phyloP scores from a whole-genome alignment of 331 rosid species.

The Arachis monticola region DNA sequence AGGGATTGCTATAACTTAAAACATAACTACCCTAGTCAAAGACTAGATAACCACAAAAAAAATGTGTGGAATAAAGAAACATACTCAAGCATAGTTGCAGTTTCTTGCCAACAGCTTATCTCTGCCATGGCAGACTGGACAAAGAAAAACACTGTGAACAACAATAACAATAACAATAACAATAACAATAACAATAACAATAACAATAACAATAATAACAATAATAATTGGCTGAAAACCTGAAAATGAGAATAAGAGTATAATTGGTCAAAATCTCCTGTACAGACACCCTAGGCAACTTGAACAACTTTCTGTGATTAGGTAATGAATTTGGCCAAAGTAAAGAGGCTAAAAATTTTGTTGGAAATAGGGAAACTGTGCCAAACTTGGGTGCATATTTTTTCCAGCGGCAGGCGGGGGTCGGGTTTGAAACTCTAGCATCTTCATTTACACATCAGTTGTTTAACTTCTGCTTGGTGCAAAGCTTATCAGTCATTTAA shows the following conservation, averaged over 20 bases:
- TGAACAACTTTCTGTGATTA: constrained; percentile 5
- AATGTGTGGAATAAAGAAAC: constrained; percentile 28
- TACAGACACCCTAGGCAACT: constrained; percentile 10
- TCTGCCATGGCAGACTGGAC: constrained; percentile 90
- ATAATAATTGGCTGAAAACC: not conserved
- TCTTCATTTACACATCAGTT: not conserved
- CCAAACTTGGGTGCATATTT: not conserved
- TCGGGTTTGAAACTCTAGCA: not conserved
- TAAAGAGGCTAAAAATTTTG: constrained; percentile 2
- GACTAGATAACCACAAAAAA: constrained; percentile 13
- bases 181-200: too few species aligned
- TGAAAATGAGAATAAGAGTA: not conserved
- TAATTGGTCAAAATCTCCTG: not conserved
- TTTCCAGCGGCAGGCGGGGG: too few species aligned
- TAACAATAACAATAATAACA: not conserved
- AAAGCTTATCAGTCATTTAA: not conserved
- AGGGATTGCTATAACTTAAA: constrained; percentile 7
- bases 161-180: too few species aligned
- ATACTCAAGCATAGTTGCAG: constrained; percentile 94
- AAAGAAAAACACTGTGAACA: constrained; percentile 33
- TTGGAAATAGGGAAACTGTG: not conserved
- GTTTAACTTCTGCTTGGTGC: constrained; percentile 18
- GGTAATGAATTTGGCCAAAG: constrained; percentile 18
- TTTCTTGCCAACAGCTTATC: constrained; percentile 93
- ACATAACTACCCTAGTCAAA: constrained; percentile 12